Evolutionary conservation across 805 yeast species (phyloP), one percentile per base, ranked within the genome.

Genomic region (Hanseniaspora taiwanica): DNA sequence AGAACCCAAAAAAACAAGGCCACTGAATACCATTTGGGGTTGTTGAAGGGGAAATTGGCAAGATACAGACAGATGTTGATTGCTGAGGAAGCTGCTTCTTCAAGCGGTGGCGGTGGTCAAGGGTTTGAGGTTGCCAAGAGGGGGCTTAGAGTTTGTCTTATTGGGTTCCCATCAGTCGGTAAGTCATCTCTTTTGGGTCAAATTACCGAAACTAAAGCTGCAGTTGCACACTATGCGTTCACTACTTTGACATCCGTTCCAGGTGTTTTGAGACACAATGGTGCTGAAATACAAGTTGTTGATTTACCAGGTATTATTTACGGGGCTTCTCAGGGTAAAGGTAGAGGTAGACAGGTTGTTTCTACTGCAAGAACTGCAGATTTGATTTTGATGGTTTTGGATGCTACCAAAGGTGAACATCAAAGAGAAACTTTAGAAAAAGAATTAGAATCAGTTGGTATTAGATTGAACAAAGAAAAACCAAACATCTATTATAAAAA

Each of bases 121-220:
- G 94, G 94, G 1, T 89, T 89, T 58, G 98, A 91, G 61, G 96
- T 89, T 2, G 76, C 85, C 35, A 89, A 91, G 59, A 80, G 91
- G 36, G 97, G 97, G 31, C 96, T 97, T 0, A 72, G 98, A 50
- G 94, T 85, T 2, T 93, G 93, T 16, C 66, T 89, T 40, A 87
- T 91, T 60, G 98, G 98, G 23, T 89, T 87, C 59, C 98, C 98
- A 14, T 87, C 96, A 1, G 98, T 91, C 19, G 98, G 98, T 58
- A 89, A 89, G 53, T 87, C 96, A 1, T 84, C 95, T 2, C 75
- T 89, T 48, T 66, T 89, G 44, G 78, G 85, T 16, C 84, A 85
- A 53, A 83, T 91, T 41, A 89, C 98, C 17, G 82, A 83, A 52
- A 89, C 97, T 2, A 84, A 84, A 59, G 81, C 95, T 1, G 97